Conservation (phyloP, 108 stramenopile genomes). For the Bacterosira constricta region DNA sequence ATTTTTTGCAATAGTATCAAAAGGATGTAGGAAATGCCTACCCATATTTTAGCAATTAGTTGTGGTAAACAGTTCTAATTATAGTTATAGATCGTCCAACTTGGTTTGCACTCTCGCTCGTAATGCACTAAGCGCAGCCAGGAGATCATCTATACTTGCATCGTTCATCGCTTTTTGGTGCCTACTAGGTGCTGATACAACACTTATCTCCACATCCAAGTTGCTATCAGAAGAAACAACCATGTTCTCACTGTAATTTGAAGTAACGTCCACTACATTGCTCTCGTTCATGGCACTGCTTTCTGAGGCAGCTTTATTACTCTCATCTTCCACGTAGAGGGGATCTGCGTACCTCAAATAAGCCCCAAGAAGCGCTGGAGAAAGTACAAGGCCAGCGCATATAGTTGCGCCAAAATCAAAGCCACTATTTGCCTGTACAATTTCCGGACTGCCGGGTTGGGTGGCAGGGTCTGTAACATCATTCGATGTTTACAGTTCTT, state of each 20-base stretch:
- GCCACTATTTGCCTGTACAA: constrained; percentile 54
- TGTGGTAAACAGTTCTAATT: neutral
- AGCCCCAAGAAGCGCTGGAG: constrained; percentile 56
- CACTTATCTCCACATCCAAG: neutral
- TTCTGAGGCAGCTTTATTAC: neutral
- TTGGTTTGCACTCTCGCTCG: neutral
- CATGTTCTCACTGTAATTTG: neutral
- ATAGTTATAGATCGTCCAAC: neutral
- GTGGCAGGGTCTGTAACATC: constrained; percentile 58
- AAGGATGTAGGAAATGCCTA: too few species aligned
- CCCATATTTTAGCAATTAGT: too few species aligned
- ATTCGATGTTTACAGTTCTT: constrained; percentile 28
- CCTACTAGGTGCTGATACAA: neutral
- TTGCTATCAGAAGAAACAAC: neutral
- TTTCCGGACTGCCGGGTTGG: constrained; percentile 60
- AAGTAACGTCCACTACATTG: neutral
- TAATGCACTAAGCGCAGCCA: neutral
- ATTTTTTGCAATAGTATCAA: too few species aligned
- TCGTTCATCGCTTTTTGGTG: neutral
- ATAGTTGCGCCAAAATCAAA: constrained; percentile 62
- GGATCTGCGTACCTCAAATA: constrained; percentile 78
- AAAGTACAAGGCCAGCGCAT: constrained; percentile 72
- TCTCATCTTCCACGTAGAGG: constrained; percentile 52
- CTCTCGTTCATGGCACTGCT: neutral
- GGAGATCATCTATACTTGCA: neutral